These are phyloP conservation scores for Puccinia hordei DNA, from an alignment of 1,284 basidiomycete species.

Conservation along the genomic window DNA sequence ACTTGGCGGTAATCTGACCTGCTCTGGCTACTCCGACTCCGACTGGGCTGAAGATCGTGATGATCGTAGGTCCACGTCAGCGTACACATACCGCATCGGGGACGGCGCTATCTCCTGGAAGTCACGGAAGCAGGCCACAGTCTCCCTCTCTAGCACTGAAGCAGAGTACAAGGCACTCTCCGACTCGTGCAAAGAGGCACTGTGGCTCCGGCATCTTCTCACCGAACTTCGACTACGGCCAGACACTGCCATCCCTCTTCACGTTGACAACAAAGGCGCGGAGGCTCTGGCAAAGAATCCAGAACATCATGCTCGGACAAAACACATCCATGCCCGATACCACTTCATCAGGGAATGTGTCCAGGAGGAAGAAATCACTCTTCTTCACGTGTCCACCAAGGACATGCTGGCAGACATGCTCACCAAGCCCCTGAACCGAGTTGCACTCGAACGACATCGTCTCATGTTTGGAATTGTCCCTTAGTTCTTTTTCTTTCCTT, in stretches of 20 bases:
- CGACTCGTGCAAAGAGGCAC: background rate
- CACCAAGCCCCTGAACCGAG: background rate
- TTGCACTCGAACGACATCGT: too few relatives aligned
- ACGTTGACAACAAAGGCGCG: too few relatives aligned
- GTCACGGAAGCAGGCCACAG: background rate
- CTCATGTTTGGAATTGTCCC: too few relatives aligned
- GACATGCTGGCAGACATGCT: background rate
- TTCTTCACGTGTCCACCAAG: background rate
- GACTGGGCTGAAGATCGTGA: background rate
- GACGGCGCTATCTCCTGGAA: slow-evolving; percentile 9
- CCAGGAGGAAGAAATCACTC: background rate
- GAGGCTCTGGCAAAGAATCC: too few relatives aligned
- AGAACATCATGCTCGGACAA: too few relatives aligned
- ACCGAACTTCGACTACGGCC: background rate
- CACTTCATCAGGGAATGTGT: background rate
- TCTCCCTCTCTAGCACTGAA: background rate
- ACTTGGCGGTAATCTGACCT: background rate
- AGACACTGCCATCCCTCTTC: too few relatives aligned
- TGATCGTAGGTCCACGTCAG: background rate
- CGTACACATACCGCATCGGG: background rate
- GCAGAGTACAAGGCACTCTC: background rate
- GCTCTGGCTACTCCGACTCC: background rate
- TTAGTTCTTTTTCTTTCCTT: too few relatives aligned
- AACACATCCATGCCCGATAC: too few relatives aligned
- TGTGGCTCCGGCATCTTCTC: background rate